Evolutionary conservation across 345 rosid genomes (phyloP).

Genomic region (Moringa oleifera): DNA sequence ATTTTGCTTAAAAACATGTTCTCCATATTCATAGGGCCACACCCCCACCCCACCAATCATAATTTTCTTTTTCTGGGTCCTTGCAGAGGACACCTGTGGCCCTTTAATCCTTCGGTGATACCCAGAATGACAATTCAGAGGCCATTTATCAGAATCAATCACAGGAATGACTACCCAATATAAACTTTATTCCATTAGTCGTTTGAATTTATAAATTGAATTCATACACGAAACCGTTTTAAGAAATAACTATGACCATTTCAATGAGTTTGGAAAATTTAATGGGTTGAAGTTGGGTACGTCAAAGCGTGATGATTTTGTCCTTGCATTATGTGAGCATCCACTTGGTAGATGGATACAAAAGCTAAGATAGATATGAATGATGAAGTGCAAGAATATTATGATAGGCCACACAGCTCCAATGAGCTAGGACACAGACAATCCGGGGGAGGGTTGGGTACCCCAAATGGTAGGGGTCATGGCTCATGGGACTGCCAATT

Average conservation of each 20-base stretch:
- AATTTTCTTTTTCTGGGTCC: conserved; percentile 12
- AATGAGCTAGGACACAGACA: conserved; percentile 2
- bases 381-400: not conserved
- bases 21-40: conserved; percentile 13
- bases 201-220: too few species aligned
- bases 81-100: not conserved
- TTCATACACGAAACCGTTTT: too few species aligned
- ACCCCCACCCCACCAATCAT: conserved; percentile 27
- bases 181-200: too few species aligned
- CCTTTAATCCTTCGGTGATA: not conserved
- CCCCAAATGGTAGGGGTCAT: too few species aligned
- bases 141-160: not conserved
- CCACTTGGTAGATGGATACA: not conserved
- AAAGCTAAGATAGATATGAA: not conserved
- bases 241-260: too few species aligned
- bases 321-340: too few species aligned
- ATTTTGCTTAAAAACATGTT: conserved; percentile 7
- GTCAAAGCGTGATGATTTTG: too few species aligned
- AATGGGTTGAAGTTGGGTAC: too few species aligned
- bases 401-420: conserved; percentile 2
- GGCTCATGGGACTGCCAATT: too few species aligned
- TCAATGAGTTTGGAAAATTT: too few species aligned
- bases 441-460: not conserved
- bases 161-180: too few species aligned
- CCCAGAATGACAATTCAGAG: not conserved